Conservation (phyloP, 2,329 filamentous ascomycete genomes). For the Gnomoniopsis smithogilvyi region DNA sequence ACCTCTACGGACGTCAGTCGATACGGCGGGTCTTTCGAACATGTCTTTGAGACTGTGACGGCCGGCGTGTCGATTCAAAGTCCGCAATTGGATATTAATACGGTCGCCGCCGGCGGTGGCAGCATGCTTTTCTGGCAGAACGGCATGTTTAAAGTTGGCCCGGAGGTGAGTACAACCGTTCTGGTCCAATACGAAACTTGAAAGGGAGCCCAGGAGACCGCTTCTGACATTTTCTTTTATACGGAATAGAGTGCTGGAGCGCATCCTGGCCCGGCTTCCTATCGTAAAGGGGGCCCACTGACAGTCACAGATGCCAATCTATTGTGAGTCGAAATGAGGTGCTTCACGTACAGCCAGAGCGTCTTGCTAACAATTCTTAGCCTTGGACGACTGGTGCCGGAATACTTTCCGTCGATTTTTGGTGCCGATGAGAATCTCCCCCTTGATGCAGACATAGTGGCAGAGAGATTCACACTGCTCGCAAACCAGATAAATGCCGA, state of each 20-base stretch:
- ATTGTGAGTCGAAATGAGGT: slow-evolving; percentile 35
- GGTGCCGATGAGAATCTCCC: slow-evolving; percentile 78
- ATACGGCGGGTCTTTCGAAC: slow-evolving; percentile 33
- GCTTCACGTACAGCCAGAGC: not conserved
- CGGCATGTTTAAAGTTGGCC: slow-evolving; percentile 80
- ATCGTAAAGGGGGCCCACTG: slow-evolving; percentile 77
- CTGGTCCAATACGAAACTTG: no score
- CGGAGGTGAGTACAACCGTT: slow-evolving; percentile 51
- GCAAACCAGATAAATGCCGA: slow-evolving; percentile 73
- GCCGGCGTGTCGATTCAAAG: slow-evolving; percentile 85
- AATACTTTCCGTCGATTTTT: slow-evolving; percentile 89
- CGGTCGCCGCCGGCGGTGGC: slow-evolving; percentile 79
- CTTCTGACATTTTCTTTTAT: not conserved
- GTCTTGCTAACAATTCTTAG: not conserved
- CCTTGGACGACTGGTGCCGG: slow-evolving; percentile 73
- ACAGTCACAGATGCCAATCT: slow-evolving; percentile 86
- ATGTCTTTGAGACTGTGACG: slow-evolving; percentile 38
- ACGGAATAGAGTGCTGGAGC: slow-evolving; percentile 60
- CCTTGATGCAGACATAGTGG: slow-evolving; percentile 39
- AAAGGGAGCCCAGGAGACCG: not conserved
- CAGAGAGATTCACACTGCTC: slow-evolving; percentile 62
- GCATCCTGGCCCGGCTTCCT: slow-evolving; percentile 81
- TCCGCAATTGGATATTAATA: slow-evolving; percentile 85
- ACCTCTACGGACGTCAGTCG: slow-evolving; percentile 38
- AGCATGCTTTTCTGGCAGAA: slow-evolving; percentile 79